Evolutionary conservation across 2,329 filamentous ascomycete species (phyloP), one percentile per base, ranked within the genome.

Genomic region (Colletotrichum australisinense): DNA sequence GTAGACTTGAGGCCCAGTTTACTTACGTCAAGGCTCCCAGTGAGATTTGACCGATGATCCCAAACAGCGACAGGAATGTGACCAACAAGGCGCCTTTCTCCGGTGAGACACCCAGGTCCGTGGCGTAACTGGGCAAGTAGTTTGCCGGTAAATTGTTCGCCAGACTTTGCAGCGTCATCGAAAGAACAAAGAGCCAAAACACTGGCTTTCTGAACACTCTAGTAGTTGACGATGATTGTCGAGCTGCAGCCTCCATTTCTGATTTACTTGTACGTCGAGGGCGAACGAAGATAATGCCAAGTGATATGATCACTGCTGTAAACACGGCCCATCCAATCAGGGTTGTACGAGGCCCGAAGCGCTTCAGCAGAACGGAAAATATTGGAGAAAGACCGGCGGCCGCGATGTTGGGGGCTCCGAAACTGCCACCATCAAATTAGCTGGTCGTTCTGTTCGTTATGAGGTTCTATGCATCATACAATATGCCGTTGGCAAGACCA

Each of bases 401-500:
- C 4, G 59, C 67, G 16, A 65, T n/a, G 14, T 69, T 69, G 0
- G 67, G 59, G 1, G 67, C 67, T 5, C 67, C 67, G 5, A 69
- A 69, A 38, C 67, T 69, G 3, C 1, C 0, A 4, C 7, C 2
- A 19, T 22, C 11, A 32, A n/a, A 7, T 49, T 6, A n/a, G 30
- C 28, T 58, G 1, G 1, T 22, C 6, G 12, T 9, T 3, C 5
- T 7, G 3, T 8, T n/a, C 0, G 6, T 3, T 12, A 12, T 2
- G 2, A 42, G 11, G 1, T 0, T 9, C 5, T 8, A 8, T 4
- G 38, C 12, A 42, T 42, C 67, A 35, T 11, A 69, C 67, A 69
- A 65, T 28, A 87, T 80, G 0, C 83, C 83, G 32, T 82, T 84
- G 1, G 84, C 85, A 3, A 87, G 74, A 42, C 81, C 82, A 0